These are phyloP conservation scores for Globisporangium spiculum DNA, from an alignment of 352 stramenopile species.

Conservation along the genomic window DNA sequence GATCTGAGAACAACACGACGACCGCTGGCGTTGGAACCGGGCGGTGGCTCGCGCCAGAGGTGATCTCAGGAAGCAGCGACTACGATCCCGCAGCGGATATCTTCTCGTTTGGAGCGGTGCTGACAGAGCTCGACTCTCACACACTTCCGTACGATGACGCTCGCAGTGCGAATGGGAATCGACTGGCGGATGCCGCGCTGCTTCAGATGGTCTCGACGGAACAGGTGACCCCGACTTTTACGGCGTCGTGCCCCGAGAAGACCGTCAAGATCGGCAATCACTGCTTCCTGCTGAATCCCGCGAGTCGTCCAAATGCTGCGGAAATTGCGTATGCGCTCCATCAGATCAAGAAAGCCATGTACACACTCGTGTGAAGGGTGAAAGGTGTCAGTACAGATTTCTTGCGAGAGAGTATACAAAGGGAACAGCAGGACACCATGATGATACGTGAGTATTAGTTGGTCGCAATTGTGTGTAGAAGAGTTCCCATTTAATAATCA, in stretches of 20 bases:
- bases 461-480: no score
- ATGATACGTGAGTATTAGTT: no score
- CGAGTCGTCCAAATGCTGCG: constrained; percentile 35
- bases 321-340: constrained; percentile 42
- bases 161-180: constrained; percentile 26
- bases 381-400: no score
- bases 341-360: constrained; percentile 20
- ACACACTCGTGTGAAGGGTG: no score
- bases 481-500: no score
- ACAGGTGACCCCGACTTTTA: constrained; percentile 30
- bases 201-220: constrained; percentile 41
- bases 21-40: constrained; percentile 44
- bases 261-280: constrained; percentile 20
- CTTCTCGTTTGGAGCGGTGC: constrained; percentile 55
- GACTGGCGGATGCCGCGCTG: constrained; percentile 42
- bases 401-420: no score
- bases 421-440: no score
- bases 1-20: constrained; percentile 45
- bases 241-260: constrained; percentile 29
- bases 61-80: constrained; percentile 38
- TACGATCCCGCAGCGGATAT: constrained; percentile 56
- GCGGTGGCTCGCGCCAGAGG: constrained; percentile 53
- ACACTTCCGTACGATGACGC: constrained; percentile 45
- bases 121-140: constrained; percentile 59
- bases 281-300: constrained; percentile 31